These are phyloP conservation scores for Penicillium sp. DNA, from an alignment of 2,329 filamentous ascomycete species.

Conservation along the genomic window DNA sequence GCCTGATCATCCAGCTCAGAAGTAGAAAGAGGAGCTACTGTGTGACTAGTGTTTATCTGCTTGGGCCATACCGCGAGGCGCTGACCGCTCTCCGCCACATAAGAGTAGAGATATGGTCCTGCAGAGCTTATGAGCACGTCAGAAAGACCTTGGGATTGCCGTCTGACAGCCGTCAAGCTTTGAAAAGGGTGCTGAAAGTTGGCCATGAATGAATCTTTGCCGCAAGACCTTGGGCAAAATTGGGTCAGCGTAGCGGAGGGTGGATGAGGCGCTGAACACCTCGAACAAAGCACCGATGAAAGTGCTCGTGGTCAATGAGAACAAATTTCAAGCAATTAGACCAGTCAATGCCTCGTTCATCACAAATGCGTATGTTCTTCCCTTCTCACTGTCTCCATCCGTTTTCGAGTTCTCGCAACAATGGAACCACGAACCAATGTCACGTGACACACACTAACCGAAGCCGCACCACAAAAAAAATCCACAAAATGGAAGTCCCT, in stretches of 20 bases:
- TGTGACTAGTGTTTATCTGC: slow-evolving; percentile 24
- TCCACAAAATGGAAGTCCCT: slow-evolving; percentile 19
- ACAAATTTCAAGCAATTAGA: not conserved
- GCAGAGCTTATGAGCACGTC: slow-evolving; percentile 65
- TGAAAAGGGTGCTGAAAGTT: slow-evolving; percentile 54
- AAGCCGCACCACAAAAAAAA: slow-evolving; percentile 37
- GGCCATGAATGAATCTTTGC: slow-evolving; percentile 24
- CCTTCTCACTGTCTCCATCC: not conserved
- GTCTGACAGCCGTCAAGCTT: slow-evolving; percentile 45
- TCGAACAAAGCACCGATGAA: too few species aligned
- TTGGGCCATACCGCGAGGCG: slow-evolving; percentile 57
- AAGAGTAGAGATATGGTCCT: slow-evolving; percentile 65
- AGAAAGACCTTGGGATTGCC: slow-evolving; percentile 15
- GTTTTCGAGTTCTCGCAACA: slow-evolving; percentile 1
- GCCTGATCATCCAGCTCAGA: slow-evolving; percentile 26
- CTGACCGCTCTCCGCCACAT: slow-evolving; percentile 53
- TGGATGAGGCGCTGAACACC: too few species aligned
- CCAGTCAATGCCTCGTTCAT: not conserved
- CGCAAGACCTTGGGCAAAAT: slow-evolving; percentile 10
- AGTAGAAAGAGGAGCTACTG: slow-evolving; percentile 18
- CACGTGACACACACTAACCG: slow-evolving; percentile 33
- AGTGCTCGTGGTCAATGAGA: too few species aligned
- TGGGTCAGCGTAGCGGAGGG: slow-evolving; percentile 1
- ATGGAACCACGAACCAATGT: slow-evolving; percentile 7
- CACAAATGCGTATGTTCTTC: not conserved